Percentiles rank a stretch among this genome's conserved stretches.
phyloP scores from a whole-genome alignment of 331 rosid species.

The Malus hybrid region DNA sequence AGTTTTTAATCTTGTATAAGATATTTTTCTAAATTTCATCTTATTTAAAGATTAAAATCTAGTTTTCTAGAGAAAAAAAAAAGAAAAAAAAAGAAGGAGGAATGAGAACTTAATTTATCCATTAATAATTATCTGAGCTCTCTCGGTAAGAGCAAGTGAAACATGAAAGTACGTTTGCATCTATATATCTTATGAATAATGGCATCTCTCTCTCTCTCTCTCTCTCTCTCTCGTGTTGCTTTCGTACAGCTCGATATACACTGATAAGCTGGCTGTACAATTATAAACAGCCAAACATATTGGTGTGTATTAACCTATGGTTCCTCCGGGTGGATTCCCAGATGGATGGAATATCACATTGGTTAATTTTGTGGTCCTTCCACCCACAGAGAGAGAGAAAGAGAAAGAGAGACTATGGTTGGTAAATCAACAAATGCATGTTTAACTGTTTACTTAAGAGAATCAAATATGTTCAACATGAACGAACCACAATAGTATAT shows the following conservation, averaged over 20 bases:
- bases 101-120: too few species aligned
- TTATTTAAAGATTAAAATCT: too few species aligned
- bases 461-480: slow-evolving; percentile 22
- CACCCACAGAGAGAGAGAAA: not conserved
- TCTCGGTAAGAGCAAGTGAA: not conserved
- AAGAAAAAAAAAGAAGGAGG: not conserved
- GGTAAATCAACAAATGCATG: not conserved
- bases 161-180: not conserved
- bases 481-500: slow-evolving; percentile 38
- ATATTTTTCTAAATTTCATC: too few species aligned
- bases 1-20: too few species aligned
- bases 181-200: not conserved
- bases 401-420: not conserved
- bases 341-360: not conserved
- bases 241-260: not conserved
- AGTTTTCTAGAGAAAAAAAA: too few species aligned
- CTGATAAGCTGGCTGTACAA: not conserved
- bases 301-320: not conserved
- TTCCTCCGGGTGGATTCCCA: not conserved
- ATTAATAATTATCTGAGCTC: not conserved
- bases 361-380: not conserved
- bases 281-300: not conserved
- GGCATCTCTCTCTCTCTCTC: not conserved
- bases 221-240: not conserved
- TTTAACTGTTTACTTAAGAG: not conserved